Conservation (phyloP, 1,139 yeast species). For the Suhomyces taliae region DNA sequence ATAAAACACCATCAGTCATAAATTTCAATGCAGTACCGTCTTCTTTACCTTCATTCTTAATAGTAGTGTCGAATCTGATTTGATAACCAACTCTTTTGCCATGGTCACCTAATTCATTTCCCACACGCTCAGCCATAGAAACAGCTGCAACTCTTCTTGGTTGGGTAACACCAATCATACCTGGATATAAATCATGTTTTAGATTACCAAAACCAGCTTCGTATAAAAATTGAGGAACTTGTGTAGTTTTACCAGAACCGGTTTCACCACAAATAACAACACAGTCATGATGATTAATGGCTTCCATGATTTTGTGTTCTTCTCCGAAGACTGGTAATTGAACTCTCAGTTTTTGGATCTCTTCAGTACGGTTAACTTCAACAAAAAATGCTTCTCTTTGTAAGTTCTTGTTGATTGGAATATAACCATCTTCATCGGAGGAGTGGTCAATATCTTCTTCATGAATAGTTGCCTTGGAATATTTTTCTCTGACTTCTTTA, state of each 20-base stretch:
- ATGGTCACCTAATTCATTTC: slow-evolving; percentile 78
- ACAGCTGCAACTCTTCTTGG: slow-evolving; percentile 99
- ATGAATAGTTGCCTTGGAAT: slow-evolving; percentile 44
- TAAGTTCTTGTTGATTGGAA: slow-evolving; percentile 55
- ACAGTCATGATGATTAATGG: slow-evolving; percentile 88
- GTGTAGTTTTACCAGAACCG: slow-evolving; percentile 82
- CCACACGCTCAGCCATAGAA: slow-evolving; percentile 91
- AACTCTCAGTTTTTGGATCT: slow-evolving; percentile 65
- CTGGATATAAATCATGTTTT: slow-evolving; percentile 65
- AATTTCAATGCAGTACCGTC: slow-evolving; percentile 78
- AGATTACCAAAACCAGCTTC: slow-evolving; percentile 84
- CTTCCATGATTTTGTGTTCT: slow-evolving; percentile 95
- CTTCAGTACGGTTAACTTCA: slow-evolving; percentile 60
- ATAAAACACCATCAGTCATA: slow-evolving; percentile 97
- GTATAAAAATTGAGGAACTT: slow-evolving; percentile 73
- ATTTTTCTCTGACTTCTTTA: slow-evolving; percentile 46
- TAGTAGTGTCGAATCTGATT: slow-evolving; percentile 82
- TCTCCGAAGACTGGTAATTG: slow-evolving; percentile 86
- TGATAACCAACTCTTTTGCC: slow-evolving; percentile 82
- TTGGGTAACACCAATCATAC: slow-evolving; percentile 94
- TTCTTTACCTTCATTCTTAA: slow-evolving; percentile 50
- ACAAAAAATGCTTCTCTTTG: slow-evolving; percentile 69
- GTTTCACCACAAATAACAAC: slow-evolving; percentile 92
- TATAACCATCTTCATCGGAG: slow-evolving; percentile 55
- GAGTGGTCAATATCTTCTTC: slow-evolving; percentile 64